These are phyloP conservation scores for grape (Vitis vinifera) DNA, from an alignment of 164 flowering plant genomes.

Conservation along the genomic window DNA sequence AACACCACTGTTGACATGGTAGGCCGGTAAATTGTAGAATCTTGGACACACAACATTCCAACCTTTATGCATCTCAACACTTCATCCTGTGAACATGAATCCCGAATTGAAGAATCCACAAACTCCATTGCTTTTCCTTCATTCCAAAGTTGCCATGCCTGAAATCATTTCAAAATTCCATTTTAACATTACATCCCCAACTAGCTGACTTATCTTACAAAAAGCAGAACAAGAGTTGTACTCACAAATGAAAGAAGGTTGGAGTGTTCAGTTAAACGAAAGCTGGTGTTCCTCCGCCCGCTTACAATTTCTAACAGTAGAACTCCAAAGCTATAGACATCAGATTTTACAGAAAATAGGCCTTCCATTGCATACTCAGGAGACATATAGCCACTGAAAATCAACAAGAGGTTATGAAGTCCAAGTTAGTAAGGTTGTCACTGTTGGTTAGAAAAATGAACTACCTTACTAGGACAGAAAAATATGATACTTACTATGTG, in stretches of 20 bases:
- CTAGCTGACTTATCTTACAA: too few species aligned
- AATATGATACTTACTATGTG: conserved; percentile 47
- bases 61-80: conserved; percentile 44
- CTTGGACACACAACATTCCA: conserved; percentile 47
- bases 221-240: background rate
- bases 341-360: conserved; percentile 52
- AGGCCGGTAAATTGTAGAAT: conserved; percentile 35
- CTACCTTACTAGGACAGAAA: background rate
- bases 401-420: background rate
- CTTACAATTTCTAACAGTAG: conserved; percentile 46
- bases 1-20: conserved; percentile 36
- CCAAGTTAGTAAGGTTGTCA: background rate
- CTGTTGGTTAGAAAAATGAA: background rate
- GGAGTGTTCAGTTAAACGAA: conserved; percentile 26
- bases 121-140: conserved; percentile 35
- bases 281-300: conserved; percentile 44
- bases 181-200: too few species aligned
- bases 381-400: conserved; percentile 54
- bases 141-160: conserved; percentile 61
- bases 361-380: conserved; percentile 72
- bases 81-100: conserved; percentile 15
- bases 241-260: conserved; percentile 47
- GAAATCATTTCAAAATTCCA: conserved; percentile 10
- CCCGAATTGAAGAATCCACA: conserved; percentile 28
- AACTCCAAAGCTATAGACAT: conserved; percentile 59